Base-by-base conservation (phyloP, 805 yeast genomes). In the Teunomyces panamensis region DNA sequence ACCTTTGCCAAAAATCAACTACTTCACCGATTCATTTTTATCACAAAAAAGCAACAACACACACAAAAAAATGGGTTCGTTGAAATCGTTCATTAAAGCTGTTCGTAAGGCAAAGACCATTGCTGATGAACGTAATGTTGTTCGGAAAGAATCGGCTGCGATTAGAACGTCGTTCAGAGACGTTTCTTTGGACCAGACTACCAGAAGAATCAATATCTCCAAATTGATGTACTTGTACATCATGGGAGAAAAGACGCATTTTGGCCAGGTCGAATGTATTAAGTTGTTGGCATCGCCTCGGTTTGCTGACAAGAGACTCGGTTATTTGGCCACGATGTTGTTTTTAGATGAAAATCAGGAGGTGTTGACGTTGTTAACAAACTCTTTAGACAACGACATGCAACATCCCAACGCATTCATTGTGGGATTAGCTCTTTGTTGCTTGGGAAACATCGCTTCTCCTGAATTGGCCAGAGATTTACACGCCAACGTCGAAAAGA, bases 261-360 rank as follows among this genome's bases (percentile, higher is more conserved):
- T 94, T 64, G 99, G 98, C 3, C 99, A 94, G 67, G 96, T 94
- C 7, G 99, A 94, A 68, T 92, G 98, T 65, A 79, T 94, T 56
- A 94, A 94, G 67, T 75, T 94, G 53, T 77, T 94, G 46, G 96
- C 96, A 0, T 86, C 96, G 3, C 84, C 88, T 11, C 79, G 85
- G 46, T 94, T 90, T 63, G 77, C 86, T 30, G 96, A 90, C 67
- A 94, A 94, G 69, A 78, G 98, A 51, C 75, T 94, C 46, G 99
- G 99, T 1, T 94, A 94, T 64, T 71, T 94, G 59, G 97, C 97
- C n/a, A 86, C 96, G 4, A 89, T 89, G 89, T 75, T 94, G 47
- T 71, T 94, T 43, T 75, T 94, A 52, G 98, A 94, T 67, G 99
- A 94, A 68, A 87, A 89, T 60, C 97, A 94, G 67, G 98, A 94